Evolutionary conservation across 805 yeast species (phyloP), one percentile per base, ranked within the genome.

Genomic region (Scheffersomyces amazonensis): DNA sequence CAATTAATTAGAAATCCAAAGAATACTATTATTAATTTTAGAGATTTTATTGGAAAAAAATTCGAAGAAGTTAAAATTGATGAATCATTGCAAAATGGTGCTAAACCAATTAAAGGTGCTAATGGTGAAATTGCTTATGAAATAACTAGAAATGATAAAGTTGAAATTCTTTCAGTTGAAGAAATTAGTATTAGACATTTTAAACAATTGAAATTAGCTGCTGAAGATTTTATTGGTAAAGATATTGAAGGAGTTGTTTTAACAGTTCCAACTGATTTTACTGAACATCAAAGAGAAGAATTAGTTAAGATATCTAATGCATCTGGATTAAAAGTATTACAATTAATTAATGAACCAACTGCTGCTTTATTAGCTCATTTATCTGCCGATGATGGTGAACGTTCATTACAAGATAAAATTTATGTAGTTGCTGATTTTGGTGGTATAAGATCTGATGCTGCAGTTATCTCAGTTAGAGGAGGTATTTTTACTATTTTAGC

Each of bases 381-480:
- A 42, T 66, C 76, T 29, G 56, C 68, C 25, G 62, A 71, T 39
- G 75, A 65, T 30, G 30, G 30, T 27, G 78, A 75, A 46, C 64
- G 68, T 39, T 62, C 75, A 44, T 52, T 53, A 39, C 66, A 78
- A 49, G 95, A 88, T 66, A 83, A 83, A 71, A 65, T 87, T 43
- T 82, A 82, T 56, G 95, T 88, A 35, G 96, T 93, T 50, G 95
- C 95, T 39, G 99, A 93, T 66, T 87, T 93, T 55, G 99, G 99
- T 62, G 97, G 96, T 58, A 76, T 89, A 13, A 54, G 98, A 68
- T 83, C 96, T 30, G 98, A 93, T 60, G 96, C 90, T 45, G 96
- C 98, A 42, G 90, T 93, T 36, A 71, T 93, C 53, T 81, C 97
- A 29, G 86, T 83, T 37, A 82, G 97, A 72, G 96, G 96, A 47